A percentile compares a stretch with the other conserved stretches of the same genome.
phyloP scores from a whole-genome alignment of 1,139 yeast species.

The Yamadazyma triangularis region DNA sequence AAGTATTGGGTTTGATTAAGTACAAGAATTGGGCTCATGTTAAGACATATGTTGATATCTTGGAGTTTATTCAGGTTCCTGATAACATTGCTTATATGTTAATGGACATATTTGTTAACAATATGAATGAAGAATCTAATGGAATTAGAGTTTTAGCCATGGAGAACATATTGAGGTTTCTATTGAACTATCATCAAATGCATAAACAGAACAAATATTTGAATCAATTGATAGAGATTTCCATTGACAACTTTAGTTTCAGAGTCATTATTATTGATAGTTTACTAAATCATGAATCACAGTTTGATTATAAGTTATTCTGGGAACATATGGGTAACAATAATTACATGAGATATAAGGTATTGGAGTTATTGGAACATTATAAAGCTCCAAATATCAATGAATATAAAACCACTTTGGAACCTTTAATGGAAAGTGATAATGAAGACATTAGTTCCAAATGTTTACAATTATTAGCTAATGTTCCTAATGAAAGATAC shows the following conservation, averaged over 20 bases:
- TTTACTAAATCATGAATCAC: not conserved
- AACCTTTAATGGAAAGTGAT: not conserved
- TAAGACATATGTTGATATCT: slow-evolving; percentile 7
- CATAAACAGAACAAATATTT: not conserved
- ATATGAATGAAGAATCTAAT: slow-evolving; percentile 1
- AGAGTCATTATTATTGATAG: slow-evolving; percentile 1
- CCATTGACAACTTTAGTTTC: slow-evolving; percentile 2
- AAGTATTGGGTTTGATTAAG: slow-evolving; percentile 2
- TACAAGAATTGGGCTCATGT: slow-evolving; percentile 8
- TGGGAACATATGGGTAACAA: slow-evolving; percentile 3
- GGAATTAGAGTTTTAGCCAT: slow-evolving; percentile 10
- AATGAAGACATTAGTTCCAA: slow-evolving; percentile 47
- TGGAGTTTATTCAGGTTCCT: slow-evolving; percentile 3
- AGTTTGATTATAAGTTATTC: not conserved
- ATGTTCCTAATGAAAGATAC: not conserved
- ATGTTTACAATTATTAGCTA: slow-evolving; percentile 48
- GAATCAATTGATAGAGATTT: slow-evolving; percentile 4
- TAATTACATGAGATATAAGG: slow-evolving; percentile 10
- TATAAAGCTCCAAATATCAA: slow-evolving; percentile 1
- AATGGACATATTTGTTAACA: slow-evolving; percentile 3
- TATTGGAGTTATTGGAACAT: slow-evolving; percentile 17
- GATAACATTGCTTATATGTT: not conserved
- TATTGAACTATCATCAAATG: slow-evolving; percentile 1
- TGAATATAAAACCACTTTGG: not conserved
- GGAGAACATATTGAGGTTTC: slow-evolving; percentile 5